phyloP scores from a whole-genome alignment of 75 land plant genomes.

The Selaginella moellendorffii region DNA sequence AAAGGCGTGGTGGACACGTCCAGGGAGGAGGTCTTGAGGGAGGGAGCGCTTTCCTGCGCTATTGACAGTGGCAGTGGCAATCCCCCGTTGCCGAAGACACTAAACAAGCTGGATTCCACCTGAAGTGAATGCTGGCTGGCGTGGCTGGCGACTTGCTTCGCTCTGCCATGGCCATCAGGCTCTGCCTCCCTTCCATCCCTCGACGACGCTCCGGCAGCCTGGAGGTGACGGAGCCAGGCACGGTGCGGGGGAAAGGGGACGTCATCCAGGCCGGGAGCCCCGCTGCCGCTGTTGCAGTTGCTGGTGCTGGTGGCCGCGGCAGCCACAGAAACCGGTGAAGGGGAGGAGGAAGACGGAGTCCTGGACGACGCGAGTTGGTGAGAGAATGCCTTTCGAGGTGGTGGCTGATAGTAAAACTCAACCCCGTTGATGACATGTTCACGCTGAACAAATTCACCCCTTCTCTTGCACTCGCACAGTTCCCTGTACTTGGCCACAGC shows the following conservation, averaged over 20 bases:
- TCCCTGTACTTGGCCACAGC: slow-evolving; percentile 33
- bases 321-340: too few species aligned
- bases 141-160: too few species aligned
- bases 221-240: slow-evolving; percentile 17
- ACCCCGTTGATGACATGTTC: slow-evolving; percentile 31
- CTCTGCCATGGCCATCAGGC: too few species aligned
- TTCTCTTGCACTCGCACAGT: slow-evolving; percentile 31
- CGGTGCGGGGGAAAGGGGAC: slow-evolving; percentile 16
- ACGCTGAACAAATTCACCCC: slow-evolving; percentile 33
- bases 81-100: slow-evolving; percentile 25
- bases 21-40: not conserved
- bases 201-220: slow-evolving; percentile 16
- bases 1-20: slow-evolving; percentile 13
- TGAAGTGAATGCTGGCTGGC: slow-evolving; percentile 4
- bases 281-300: not conserved
- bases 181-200: not conserved
- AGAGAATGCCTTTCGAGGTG: slow-evolving; percentile 27
- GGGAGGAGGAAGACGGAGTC: too few species aligned
- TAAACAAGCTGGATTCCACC: slow-evolving; percentile 23
- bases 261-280: not conserved
- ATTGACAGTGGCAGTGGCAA: slow-evolving; percentile 22
- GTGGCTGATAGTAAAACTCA: slow-evolving; percentile 35
- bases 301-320: not conserved
- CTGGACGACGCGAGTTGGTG: not conserved
- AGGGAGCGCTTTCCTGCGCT: slow-evolving; percentile 11